Percentiles rank a stretch among this genome's conserved stretches.
These are phyloP conservation scores for Amanita muscaria DNA, from an alignment of 768 basidiomycete species.

Conservation along the genomic window DNA sequence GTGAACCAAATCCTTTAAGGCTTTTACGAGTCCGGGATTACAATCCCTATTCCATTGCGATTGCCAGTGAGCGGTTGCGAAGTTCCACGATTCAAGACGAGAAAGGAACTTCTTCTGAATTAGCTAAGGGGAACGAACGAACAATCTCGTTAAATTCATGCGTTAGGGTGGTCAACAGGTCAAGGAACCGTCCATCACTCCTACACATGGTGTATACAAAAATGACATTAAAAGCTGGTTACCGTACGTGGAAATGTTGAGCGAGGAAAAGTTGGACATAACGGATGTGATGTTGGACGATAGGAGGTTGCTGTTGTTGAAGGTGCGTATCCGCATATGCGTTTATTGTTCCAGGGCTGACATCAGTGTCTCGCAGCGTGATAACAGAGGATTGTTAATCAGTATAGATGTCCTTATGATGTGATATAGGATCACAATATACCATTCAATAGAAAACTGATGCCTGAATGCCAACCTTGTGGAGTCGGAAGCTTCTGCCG, in stretches of 20 bases:
- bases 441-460: neutral
- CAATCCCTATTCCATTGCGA: slow-evolving; percentile 24
- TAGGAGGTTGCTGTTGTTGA: slow-evolving; percentile 37
- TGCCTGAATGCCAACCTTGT: too few relatives aligned
- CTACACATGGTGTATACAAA: slow-evolving; percentile 36
- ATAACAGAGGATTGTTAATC: slow-evolving; percentile 27
- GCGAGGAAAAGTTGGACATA: slow-evolving; percentile 37
- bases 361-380: slow-evolving; percentile 24
- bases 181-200: slow-evolving; percentile 30
- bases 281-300: slow-evolving; percentile 55
- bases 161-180: too few relatives aligned
- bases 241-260: slow-evolving; percentile 44
- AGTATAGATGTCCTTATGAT: slow-evolving; percentile 37
- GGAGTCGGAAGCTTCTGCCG: too few relatives aligned
- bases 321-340: slow-evolving; percentile 24
- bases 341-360: slow-evolving; percentile 2
- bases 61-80: neutral
- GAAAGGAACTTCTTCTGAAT: too few relatives aligned
- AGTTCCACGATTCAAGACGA: neutral
- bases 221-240: slow-evolving; percentile 39
- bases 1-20: slow-evolving; percentile 10
- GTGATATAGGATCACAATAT: slow-evolving; percentile 17
- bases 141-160: too few relatives aligned
- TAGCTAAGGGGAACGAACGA: too few relatives aligned
- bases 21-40: slow-evolving; percentile 29